Conservation (phyloP, 2,329 filamentous ascomycete species). For the Endoconidiophora laricicola region DNA sequence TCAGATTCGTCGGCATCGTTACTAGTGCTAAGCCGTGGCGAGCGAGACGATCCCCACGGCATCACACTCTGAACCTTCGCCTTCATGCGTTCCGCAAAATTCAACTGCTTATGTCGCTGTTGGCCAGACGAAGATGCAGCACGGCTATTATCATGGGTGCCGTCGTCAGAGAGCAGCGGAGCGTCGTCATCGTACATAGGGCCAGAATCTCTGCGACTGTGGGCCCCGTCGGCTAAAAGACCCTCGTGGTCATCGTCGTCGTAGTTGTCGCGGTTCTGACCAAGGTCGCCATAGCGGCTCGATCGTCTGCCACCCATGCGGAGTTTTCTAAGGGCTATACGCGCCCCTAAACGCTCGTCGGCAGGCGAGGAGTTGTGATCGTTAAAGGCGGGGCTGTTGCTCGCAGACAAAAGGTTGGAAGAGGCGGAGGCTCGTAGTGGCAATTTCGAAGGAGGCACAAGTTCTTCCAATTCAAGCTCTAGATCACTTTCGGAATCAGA, state of each 20-base stretch:
- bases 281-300: constrained; percentile 43
- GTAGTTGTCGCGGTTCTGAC: constrained; percentile 34
- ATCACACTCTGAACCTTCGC: constrained; percentile 52
- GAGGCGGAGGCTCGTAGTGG: constrained; percentile 22
- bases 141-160: constrained; percentile 14
- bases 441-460: constrained; percentile 40
- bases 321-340: constrained; percentile 55
- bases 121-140: not conserved
- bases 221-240: constrained; percentile 46
- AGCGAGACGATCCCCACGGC: constrained; percentile 21
- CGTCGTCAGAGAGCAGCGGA: constrained; percentile 43
- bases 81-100: constrained; percentile 5
- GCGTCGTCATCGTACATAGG: constrained; percentile 51
- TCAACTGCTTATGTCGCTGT: constrained; percentile 1
- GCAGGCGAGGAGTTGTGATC: constrained; percentile 15
- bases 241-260: constrained; percentile 48
- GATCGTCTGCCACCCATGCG: constrained; percentile 46
- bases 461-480: constrained; percentile 62
- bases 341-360: constrained; percentile 18
- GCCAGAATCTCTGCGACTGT: constrained; percentile 40
- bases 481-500: constrained; percentile 55
- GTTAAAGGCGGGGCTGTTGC: constrained; percentile 19
- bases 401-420: constrained; percentile 18
- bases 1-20: constrained; percentile 26
- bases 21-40: constrained; percentile 14